phyloP scores from a whole-genome alignment of 1,139 yeast species.

The Nakaseomyces uthaithaninus region DNA sequence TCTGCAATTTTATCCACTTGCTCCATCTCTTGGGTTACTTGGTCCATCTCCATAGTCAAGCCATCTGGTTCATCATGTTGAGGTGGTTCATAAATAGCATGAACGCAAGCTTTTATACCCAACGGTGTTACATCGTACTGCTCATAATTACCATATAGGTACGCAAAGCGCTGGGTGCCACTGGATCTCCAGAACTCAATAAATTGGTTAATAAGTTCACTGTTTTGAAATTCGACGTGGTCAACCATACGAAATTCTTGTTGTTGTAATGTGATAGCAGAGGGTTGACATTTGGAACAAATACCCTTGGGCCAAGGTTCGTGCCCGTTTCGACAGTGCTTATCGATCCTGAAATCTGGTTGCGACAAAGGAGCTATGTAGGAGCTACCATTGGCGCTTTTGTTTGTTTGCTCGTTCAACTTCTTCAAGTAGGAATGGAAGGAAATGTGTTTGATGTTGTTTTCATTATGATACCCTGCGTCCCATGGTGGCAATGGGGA shows the following conservation, averaged over 20 bases:
- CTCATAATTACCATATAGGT: slow-evolving; percentile 74
- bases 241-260: slow-evolving; percentile 94
- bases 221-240: slow-evolving; percentile 82
- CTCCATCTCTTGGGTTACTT: slow-evolving; percentile 50
- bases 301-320: slow-evolving; percentile 91
- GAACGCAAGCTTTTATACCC: slow-evolving; percentile 90
- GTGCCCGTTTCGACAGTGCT: slow-evolving; percentile 70
- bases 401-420: slow-evolving; percentile 61
- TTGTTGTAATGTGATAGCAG: slow-evolving; percentile 85
- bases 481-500: slow-evolving; percentile 97
- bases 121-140: slow-evolving; percentile 67
- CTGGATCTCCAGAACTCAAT: slow-evolving; percentile 87
- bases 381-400: slow-evolving; percentile 51
- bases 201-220: slow-evolving; percentile 66
- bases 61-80: slow-evolving; percentile 87
- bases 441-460: slow-evolving; percentile 80
- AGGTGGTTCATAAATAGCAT: slow-evolving; percentile 89
- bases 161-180: slow-evolving; percentile 81
- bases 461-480: slow-evolving; percentile 58
- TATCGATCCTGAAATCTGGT: slow-evolving; percentile 57
- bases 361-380: slow-evolving; percentile 76
- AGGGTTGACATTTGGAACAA: slow-evolving; percentile 96
- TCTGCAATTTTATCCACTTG: slow-evolving; percentile 49
- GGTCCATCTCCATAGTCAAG: slow-evolving; percentile 45
- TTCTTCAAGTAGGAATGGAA: slow-evolving; percentile 78